Percentiles rank a stretch among this genome's conserved stretches.
phyloP scores from a whole-genome alignment of 768 basidiomycete species.

The Macrolepiota albuminosa region DNA sequence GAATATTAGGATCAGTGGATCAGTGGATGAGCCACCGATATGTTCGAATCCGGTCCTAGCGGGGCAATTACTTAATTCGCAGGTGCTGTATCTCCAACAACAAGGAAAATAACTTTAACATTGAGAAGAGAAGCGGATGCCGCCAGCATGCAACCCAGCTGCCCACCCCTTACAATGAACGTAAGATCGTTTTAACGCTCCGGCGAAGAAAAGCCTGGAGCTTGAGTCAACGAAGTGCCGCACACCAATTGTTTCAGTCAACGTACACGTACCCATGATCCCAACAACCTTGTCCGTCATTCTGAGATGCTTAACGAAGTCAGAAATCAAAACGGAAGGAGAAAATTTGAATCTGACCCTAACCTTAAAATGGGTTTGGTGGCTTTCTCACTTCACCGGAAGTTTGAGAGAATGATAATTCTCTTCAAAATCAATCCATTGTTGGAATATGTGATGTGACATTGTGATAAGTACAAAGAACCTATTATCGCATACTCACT shows the following conservation, averaged over 20 bases:
- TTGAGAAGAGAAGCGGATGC: slow-evolving; percentile 86
- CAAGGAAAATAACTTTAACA: slow-evolving; percentile 79
- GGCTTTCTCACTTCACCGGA: no score
- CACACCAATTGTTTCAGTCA: not conserved
- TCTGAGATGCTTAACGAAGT: not conserved
- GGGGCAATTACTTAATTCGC: slow-evolving; percentile 85
- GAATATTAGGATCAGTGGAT: slow-evolving; percentile 61
- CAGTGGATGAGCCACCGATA: slow-evolving; percentile 85
- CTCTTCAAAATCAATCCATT: no score
- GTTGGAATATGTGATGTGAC: no score
- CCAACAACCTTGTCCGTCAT: slow-evolving; percentile 47
- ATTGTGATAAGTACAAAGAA: no score
- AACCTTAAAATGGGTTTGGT: not conserved
- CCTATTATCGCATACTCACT: no score
- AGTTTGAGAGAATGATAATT: no score
- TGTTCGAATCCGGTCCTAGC: slow-evolving; percentile 48
- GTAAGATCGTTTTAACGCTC: slow-evolving; percentile 10
- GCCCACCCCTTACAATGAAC: slow-evolving; percentile 49
- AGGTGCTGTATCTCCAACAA: slow-evolving; percentile 72
- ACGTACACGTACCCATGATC: slow-evolving; percentile 48
- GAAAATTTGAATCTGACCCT: slow-evolving; percentile 3
- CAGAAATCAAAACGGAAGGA: not conserved
- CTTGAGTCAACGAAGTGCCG: not conserved
- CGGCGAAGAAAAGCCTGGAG: not conserved
- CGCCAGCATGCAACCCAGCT: slow-evolving; percentile 95